Evolutionary conservation across 164 flowering plant species (phyloP).

Genomic region (Vitis riparia): DNA sequence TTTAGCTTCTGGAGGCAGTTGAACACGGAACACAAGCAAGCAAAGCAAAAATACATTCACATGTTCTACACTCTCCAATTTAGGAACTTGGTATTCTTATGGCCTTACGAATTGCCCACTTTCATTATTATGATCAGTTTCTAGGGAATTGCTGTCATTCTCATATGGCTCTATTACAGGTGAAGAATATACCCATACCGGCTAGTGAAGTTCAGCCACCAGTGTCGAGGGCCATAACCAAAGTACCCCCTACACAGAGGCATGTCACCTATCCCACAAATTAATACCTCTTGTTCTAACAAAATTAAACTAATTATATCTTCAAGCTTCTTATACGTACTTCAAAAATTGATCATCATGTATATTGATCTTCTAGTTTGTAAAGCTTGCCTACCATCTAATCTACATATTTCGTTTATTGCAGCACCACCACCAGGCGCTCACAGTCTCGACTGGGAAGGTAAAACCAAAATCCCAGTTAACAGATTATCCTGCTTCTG

Average conservation of each 20-base stretch:
- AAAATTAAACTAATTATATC: no score
- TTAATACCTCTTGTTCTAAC: not conserved
- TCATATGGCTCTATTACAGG: slow-evolving; percentile 9
- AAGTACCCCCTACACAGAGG: slow-evolving; percentile 13
- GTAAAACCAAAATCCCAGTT: slow-evolving; percentile 4
- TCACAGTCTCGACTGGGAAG: slow-evolving; percentile 22
- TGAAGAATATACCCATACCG: slow-evolving; percentile 26
- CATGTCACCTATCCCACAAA: slow-evolving; percentile 4
- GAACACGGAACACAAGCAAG: slow-evolving; percentile 70
- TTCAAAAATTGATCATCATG: no score
- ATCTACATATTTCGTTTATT: not conserved
- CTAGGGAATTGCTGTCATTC: not conserved
- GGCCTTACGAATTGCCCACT: not conserved
- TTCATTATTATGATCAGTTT: no score
- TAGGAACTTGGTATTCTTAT: slow-evolving; percentile 54
- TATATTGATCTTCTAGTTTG: no score
- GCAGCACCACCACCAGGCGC: slow-evolving; percentile 19
- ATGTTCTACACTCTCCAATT: slow-evolving; percentile 77
- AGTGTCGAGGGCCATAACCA: slow-evolving; percentile 8
- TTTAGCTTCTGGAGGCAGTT: slow-evolving; percentile 81
- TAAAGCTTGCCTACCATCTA: no score
- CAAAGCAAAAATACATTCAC: slow-evolving; percentile 84
- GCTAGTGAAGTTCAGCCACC: slow-evolving; percentile 15
- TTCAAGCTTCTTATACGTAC: no score
- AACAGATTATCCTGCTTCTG: not conserved